Evolutionary conservation across 1,284 basidiomycete genomes (phyloP).

Genomic region (Sporisorium graminicola): DNA sequence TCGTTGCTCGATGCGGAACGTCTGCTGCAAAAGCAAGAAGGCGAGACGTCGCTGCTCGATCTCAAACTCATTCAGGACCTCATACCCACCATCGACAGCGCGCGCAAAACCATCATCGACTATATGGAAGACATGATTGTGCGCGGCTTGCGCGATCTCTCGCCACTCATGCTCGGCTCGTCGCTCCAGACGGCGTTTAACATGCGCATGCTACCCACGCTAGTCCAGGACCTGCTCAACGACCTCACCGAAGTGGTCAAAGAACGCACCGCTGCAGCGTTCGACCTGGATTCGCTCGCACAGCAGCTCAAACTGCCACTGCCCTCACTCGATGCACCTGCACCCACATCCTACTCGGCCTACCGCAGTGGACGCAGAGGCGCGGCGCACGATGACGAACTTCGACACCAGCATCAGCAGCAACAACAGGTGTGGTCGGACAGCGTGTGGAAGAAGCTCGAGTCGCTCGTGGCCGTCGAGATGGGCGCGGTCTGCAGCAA

Average conservation of each 20-base stretch:
- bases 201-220: constrained; percentile 82
- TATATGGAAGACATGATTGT: constrained; percentile 66
- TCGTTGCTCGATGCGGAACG: constrained; percentile 7
- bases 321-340: constrained; percentile 9
- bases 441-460: constrained; percentile 84
- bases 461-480: constrained; percentile 82
- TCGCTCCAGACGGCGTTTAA: constrained; percentile 95
- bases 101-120: constrained; percentile 46
- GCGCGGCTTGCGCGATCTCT: constrained; percentile 54
- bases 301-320: constrained; percentile 76
- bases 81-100: constrained; percentile 40
- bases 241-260: constrained; percentile 88
- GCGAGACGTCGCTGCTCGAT: constrained; percentile 60
- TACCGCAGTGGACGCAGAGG: constrained; percentile 22
- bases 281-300: constrained; percentile 86
- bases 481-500: constrained; percentile 80
- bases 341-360: constrained; percentile 12
- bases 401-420: constrained; percentile 81
- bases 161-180: constrained; percentile 79
- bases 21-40: neutral
- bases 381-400: constrained; percentile 79
- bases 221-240: constrained; percentile 82
- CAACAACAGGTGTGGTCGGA: constrained; percentile 76
- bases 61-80: constrained; percentile 42
- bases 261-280: constrained; percentile 80